Evolutionary conservation across 2,329 filamentous ascomycete genomes (phyloP).

Genomic region (Coniochaeta sp.): DNA sequence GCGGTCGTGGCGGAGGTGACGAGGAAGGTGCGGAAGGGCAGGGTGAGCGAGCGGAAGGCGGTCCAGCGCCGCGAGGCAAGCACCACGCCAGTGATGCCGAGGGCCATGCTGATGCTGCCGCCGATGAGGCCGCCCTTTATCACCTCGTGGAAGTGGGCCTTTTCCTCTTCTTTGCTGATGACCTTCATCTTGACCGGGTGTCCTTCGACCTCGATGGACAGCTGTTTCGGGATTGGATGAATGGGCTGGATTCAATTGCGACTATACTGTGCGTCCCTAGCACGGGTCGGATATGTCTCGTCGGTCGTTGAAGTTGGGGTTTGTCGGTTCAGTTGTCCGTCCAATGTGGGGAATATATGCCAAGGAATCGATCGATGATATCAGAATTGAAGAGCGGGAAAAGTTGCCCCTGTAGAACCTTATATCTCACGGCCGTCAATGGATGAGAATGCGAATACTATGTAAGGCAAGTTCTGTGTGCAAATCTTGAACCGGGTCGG

Average conservation of each 20-base stretch:
- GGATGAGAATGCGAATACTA: not conserved
- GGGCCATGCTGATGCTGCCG: slow-evolving; percentile 57
- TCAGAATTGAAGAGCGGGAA: not conserved
- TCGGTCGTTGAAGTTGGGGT: not conserved
- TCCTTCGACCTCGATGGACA: slow-evolving; percentile 14
- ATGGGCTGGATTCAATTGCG: not conserved
- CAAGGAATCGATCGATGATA: not conserved
- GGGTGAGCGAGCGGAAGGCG: slow-evolving; percentile 71
- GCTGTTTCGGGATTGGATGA: not conserved
- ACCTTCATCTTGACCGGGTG: slow-evolving; percentile 70
- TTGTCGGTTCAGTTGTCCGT: not conserved
- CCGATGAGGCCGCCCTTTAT: slow-evolving; percentile 74
- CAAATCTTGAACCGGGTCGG: not conserved
- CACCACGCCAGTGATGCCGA: slow-evolving; percentile 63
- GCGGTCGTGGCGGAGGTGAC: slow-evolving; percentile 78
- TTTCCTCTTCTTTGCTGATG: slow-evolving; percentile 87
- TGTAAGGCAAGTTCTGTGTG: not conserved
- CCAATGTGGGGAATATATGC: not conserved
- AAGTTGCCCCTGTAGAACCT: not conserved
- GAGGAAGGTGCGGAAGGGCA: slow-evolving; percentile 89
- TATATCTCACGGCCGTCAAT: not conserved
- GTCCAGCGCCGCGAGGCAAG: slow-evolving; percentile 64
- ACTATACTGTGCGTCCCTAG: not conserved
- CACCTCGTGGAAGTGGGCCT: slow-evolving; percentile 74
- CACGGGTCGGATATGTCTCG: not conserved